These are phyloP conservation scores for Phytophthora kernoviae DNA, from an alignment of 352 stramenopile species.

Conservation along the genomic window DNA sequence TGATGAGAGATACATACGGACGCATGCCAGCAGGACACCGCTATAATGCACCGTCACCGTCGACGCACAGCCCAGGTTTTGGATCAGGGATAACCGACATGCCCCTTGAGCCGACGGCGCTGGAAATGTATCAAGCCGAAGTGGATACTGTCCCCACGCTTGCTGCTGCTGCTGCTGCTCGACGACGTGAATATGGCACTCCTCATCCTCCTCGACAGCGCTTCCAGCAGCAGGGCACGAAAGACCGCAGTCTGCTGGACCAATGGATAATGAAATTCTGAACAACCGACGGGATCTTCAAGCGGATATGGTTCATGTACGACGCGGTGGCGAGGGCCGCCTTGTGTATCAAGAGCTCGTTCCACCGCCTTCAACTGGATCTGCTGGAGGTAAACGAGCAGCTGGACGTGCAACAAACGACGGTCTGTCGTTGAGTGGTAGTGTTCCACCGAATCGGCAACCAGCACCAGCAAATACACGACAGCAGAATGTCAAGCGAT, in stretches of 20 bases:
- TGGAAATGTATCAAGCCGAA: constrained; percentile 32
- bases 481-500: constrained; percentile 19
- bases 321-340: constrained; percentile 16
- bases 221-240: constrained; percentile 21
- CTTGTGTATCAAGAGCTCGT: constrained; percentile 31
- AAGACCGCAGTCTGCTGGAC: constrained; percentile 8
- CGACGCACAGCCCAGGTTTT: constrained; percentile 10
- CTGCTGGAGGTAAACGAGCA: neutral
- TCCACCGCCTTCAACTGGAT: constrained; percentile 5
- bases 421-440: constrained; percentile 6
- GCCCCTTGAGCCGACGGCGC: constrained; percentile 23
- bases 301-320: constrained; percentile 21
- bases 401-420: neutral
- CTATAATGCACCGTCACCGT: constrained; percentile 6
- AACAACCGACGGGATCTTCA: constrained; percentile 14
- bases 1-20: constrained; percentile 9
- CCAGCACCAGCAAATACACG: neutral
- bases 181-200: constrained; percentile 25
- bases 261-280: constrained; percentile 14
- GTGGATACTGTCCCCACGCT: neutral
- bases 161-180: neutral
- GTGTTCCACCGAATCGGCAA: neutral
- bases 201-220: constrained; percentile 24
- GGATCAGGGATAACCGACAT: constrained; percentile 19
- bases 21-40: constrained; percentile 10